Percentiles rank a stretch among this genome's conserved stretches.
Evolutionary conservation across 2,329 filamentous ascomycete species (phyloP).

Genomic region (Cryphonectria japonica): DNA sequence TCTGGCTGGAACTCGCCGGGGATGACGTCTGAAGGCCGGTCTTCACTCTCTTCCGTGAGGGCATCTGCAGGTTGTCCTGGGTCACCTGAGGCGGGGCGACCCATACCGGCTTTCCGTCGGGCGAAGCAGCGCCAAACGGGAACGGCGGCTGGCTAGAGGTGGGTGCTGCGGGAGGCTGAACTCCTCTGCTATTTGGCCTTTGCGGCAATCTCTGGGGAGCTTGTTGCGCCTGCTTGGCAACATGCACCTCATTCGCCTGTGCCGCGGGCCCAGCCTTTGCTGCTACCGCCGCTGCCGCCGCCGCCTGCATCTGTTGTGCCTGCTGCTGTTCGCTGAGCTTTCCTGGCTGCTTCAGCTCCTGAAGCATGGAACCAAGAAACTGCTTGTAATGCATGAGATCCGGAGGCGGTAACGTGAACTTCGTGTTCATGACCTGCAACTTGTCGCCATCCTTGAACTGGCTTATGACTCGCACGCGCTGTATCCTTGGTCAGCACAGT

Average conservation of each 20-base stretch:
- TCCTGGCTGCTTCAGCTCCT: slow-evolving; percentile 47
- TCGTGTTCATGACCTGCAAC: slow-evolving; percentile 49
- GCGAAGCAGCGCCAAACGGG: slow-evolving; percentile 58
- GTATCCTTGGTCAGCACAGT: slow-evolving; percentile 38
- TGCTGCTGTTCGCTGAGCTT: slow-evolving; percentile 36
- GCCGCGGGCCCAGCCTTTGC: slow-evolving; percentile 14
- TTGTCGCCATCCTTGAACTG: slow-evolving; percentile 58
- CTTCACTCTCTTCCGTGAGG: slow-evolving; percentile 59
- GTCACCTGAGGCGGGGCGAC: slow-evolving; percentile 56
- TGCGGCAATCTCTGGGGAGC: slow-evolving; percentile 52
- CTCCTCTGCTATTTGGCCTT: slow-evolving; percentile 49
- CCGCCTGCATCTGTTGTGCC: slow-evolving; percentile 28
- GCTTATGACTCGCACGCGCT: slow-evolving; percentile 57
- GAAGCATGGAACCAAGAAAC: slow-evolving; percentile 57
- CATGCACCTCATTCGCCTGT: slow-evolving; percentile 51
- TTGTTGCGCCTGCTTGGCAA: slow-evolving; percentile 53
- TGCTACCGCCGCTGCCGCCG: slow-evolving; percentile 25
- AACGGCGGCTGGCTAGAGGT: slow-evolving; percentile 62
- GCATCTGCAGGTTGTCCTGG: slow-evolving; percentile 57
- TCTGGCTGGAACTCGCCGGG: slow-evolving; percentile 34
- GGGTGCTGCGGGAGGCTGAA: slow-evolving; percentile 59
- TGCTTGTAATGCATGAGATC: slow-evolving; percentile 55
- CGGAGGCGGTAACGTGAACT: slow-evolving; percentile 54
- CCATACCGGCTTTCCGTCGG: slow-evolving; percentile 63
- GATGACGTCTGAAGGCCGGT: slow-evolving; percentile 45